Evolutionary conservation across 345 rosid genomes (phyloP).

Genomic region (Salix dunnii): DNA sequence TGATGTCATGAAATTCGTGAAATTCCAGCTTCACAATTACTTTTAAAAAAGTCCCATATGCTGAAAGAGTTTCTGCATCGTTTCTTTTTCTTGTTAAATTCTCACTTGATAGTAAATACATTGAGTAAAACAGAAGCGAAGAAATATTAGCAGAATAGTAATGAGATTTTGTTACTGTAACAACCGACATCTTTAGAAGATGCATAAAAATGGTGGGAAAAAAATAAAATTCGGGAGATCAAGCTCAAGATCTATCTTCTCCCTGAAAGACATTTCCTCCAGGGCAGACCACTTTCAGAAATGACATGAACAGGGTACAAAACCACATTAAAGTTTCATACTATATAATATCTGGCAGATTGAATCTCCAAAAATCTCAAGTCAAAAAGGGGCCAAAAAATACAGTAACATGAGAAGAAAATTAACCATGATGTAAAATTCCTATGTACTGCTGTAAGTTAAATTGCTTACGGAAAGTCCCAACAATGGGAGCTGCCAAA

Average conservation of each 20-base stretch:
- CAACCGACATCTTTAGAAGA: not conserved
- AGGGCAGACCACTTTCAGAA: not conserved
- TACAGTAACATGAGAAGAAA: slow-evolving; percentile 9
- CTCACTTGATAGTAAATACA: not conserved
- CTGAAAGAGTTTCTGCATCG: not conserved
- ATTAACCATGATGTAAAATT: slow-evolving; percentile 19
- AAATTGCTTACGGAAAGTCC: not conserved
- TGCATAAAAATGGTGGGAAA: no score
- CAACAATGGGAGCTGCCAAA: not conserved
- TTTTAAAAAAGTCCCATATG: not conserved
- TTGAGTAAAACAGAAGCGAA: fast-evolving
- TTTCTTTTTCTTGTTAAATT: not conserved
- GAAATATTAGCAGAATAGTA: not conserved
- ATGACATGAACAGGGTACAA: not conserved
- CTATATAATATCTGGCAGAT: slow-evolving; percentile 14
- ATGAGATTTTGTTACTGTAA: not conserved
- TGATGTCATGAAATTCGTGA: not conserved
- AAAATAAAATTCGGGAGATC: no score
- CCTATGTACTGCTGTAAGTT: slow-evolving; percentile 22
- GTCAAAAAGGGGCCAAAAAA: slow-evolving; percentile 11
- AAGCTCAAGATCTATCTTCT: no score
- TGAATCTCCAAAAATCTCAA: slow-evolving; percentile 12
- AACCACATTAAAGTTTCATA: slow-evolving; percentile 8
- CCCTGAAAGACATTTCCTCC: not conserved
- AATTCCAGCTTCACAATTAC: not conserved